Evolutionary conservation across 2,329 filamentous ascomycete genomes (phyloP), one percentile per base, ranked within the genome.

Genomic region (Onygena corvina): DNA sequence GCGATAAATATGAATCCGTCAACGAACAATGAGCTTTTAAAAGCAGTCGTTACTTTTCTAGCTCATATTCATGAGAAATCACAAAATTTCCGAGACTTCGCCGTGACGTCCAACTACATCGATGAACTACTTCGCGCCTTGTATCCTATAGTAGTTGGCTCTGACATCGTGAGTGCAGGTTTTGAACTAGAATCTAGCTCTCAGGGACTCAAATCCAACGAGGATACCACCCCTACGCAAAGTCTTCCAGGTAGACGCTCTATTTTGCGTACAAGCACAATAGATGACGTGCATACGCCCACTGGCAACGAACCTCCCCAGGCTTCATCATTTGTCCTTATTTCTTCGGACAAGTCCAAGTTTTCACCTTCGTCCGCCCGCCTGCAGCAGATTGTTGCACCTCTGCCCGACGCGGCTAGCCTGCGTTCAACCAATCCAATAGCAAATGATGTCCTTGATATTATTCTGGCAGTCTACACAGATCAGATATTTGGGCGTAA

Each of bases 291-390:
- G 30, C 70, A 71, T 11, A 72, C 69, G 14, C 67, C 57, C 21
- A 60, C 30, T 33, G 29, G 16, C 2, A 11, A 67, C 33, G 64
- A 74, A 52, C 72, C 93, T 21, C 80, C 83, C 29, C 80, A 89
- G 57, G 83, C 86, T 1, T 95, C 90, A 0, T 95, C 90, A 0
- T 98, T 96, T 62, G 81, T 96, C 25, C 76, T 98, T 1, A 74
- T 98, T 18, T 88, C 85, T 4, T 77, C 85, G 2, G 79, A 85
- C 50, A 77, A 78, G 50, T 71, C 75, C 0, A 74, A 76, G 7
- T 68, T 77, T 46, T 67, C 70, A 1, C 76, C 79, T 1, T 80
- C 77, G 9, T 71, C 78, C 30, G 76, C 82, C 11, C 77, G 77
- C 11, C 69, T 90, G 47, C 80, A 76, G 27, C 76, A 79, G 11